Conservation (phyloP, 768 basidiomycete species). For the Punctularia strigosozonata region DNA sequence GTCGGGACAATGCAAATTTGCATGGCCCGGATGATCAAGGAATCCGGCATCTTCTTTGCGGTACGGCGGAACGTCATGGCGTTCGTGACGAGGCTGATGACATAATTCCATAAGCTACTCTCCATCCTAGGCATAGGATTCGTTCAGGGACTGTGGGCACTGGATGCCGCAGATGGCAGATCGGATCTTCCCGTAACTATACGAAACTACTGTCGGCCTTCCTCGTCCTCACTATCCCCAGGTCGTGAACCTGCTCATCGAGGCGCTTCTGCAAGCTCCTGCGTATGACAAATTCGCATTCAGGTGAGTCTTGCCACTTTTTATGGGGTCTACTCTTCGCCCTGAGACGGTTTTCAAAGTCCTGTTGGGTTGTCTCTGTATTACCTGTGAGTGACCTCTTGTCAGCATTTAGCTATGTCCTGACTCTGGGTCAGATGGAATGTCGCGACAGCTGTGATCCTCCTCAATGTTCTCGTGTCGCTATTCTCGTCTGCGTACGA, state of each 20-base stretch:
- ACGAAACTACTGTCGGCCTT: neutral
- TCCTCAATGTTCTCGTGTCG: conserved; percentile 93
- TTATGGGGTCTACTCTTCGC: neutral
- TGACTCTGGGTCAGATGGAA: conserved; percentile 48
- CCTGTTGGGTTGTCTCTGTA: conserved; percentile 56
- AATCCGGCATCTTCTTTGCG: conserved; percentile 86
- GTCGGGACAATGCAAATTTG: conserved; percentile 94
- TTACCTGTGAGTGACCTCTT: conserved; percentile 49
- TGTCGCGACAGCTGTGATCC: conserved; percentile 67
- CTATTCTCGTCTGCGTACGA: conserved; percentile 88
- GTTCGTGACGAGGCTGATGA: neutral
- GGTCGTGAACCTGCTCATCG: conserved; percentile 63
- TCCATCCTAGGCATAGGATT: conserved; percentile 80
- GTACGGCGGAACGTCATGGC: conserved; percentile 27
- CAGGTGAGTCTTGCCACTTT: conserved; percentile 22
- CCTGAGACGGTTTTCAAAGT: conserved; percentile 16
- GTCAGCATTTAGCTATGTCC: conserved; percentile 3
- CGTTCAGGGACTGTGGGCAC: conserved; percentile 74
- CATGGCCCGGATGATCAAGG: conserved; percentile 83
- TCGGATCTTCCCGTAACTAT: conserved; percentile 23
- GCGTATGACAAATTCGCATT: conserved; percentile 39
- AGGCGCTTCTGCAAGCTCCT: conserved; percentile 81
- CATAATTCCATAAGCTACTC: conserved; percentile 40
- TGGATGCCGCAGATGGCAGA: conserved; percentile 84
- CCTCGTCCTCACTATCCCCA: conserved; percentile 17